phyloP scores from a whole-genome alignment of 2,329 filamentous ascomycete genomes.

The Xylariaceae sp. region DNA sequence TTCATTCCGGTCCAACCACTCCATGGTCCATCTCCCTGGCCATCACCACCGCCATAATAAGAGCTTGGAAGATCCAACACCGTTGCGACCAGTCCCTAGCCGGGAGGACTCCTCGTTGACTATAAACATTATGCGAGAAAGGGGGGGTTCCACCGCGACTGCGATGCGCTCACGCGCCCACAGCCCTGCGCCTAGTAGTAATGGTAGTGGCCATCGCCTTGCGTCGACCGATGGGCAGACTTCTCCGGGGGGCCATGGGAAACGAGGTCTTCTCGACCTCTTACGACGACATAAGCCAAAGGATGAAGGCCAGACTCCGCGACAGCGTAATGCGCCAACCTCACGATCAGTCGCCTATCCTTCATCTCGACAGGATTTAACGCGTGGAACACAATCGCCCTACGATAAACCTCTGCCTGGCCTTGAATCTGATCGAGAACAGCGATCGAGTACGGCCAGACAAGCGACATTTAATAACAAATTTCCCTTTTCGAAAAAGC shows the following conservation, averaged over 20 bases:
- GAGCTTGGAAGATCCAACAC: conserved; percentile 62
- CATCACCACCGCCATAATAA: conserved; percentile 65
- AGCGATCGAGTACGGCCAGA: conserved; percentile 31
- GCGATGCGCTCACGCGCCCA: conserved; percentile 58
- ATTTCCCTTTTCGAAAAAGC: conserved; percentile 58
- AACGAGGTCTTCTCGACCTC: conserved; percentile 48
- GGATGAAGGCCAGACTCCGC: conserved; percentile 45
- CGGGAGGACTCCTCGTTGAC: conserved; percentile 66
- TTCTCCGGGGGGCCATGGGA: conserved; percentile 54
- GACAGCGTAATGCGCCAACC: conserved; percentile 46
- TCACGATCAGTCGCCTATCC: conserved; percentile 53
- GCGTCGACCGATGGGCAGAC: conserved; percentile 50
- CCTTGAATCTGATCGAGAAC: conserved; percentile 22
- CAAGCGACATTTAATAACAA: conserved; percentile 58
- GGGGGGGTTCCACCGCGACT: conserved; percentile 40
- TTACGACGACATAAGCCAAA: conserved; percentile 52
- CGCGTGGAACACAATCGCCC: conserved; percentile 37
- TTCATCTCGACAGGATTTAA: conserved; percentile 45
- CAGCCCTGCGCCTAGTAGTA: conserved; percentile 76
- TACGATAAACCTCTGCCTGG: conserved; percentile 34
- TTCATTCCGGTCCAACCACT: conserved; percentile 56
- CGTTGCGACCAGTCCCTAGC: conserved; percentile 67
- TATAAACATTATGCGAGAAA: conserved; percentile 48
- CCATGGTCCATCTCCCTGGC: conserved; percentile 61
- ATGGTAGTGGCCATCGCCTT: conserved; percentile 55